These are phyloP conservation scores for Pisolithus marmoratus DNA, from an alignment of 768 basidiomycete genomes.

Conservation along the genomic window DNA sequence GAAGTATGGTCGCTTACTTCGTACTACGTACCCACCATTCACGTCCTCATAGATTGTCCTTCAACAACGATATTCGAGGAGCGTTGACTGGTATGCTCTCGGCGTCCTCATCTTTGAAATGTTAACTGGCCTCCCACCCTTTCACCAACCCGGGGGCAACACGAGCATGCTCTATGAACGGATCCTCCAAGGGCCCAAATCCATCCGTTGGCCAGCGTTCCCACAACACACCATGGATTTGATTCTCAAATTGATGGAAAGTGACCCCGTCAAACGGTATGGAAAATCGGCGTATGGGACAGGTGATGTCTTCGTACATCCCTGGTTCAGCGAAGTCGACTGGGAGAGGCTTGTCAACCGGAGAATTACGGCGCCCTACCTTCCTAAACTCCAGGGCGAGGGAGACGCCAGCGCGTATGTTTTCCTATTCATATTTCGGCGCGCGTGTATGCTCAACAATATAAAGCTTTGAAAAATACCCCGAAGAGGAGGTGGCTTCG, in stretches of 20 bases:
- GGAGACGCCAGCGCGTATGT: constrained; percentile 89
- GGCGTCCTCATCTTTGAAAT: constrained; percentile 98
- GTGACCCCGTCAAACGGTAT: constrained; percentile 81
- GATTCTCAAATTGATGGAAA: constrained; percentile 85
- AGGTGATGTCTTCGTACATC: constrained; percentile 87
- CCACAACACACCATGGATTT: constrained; percentile 78
- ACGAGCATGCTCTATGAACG: constrained; percentile 89
- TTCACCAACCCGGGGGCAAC: constrained; percentile 81
- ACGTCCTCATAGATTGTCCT: constrained; percentile 53
- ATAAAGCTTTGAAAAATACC: constrained; percentile 68
- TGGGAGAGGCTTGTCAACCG: constrained; percentile 76
- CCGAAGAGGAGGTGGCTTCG: constrained; percentile 61
- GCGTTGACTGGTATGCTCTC: constrained; percentile 98
- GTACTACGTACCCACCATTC: constrained; percentile 1
- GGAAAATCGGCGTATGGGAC: constrained; percentile 87
- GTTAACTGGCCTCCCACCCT: constrained; percentile 93
- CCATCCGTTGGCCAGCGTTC: constrained; percentile 75
- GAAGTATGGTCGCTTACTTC: constrained; percentile 48
- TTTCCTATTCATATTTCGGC: constrained; percentile 5
- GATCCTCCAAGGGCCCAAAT: constrained; percentile 70
- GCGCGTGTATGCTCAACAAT: background rate
- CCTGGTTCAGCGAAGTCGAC: constrained; percentile 92
- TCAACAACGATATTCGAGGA: constrained; percentile 87
- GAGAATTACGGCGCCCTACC: constrained; percentile 95
- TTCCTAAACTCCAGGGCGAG: constrained; percentile 87